Conservation (phyloP, 805 yeast species). For the Candida tallmaniae region DNA sequence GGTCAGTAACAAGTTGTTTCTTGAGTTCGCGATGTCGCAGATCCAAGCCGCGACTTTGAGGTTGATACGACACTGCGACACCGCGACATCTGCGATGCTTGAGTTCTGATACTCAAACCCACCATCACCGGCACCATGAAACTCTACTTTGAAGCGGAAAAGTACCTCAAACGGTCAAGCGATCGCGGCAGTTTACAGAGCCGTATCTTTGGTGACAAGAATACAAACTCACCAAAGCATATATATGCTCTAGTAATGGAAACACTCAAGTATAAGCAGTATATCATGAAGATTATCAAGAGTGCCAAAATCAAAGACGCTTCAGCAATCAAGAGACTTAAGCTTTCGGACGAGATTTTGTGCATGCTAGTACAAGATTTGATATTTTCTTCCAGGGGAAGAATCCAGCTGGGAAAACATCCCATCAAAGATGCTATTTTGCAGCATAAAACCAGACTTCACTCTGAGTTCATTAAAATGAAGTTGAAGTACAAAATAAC, state of each 20-base stretch:
- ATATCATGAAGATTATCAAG: slow-evolving; percentile 57
- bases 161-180: slow-evolving; percentile 19
- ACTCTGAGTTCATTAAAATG: slow-evolving; percentile 75
- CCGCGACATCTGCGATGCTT: no score
- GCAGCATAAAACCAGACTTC: slow-evolving; percentile 72
- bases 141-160: slow-evolving; percentile 41
- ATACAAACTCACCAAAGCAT: slow-evolving; percentile 66
- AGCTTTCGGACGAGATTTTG: slow-evolving; percentile 50
- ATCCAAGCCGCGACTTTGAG: no score
- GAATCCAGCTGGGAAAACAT: slow-evolving; percentile 87
- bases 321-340: slow-evolving; percentile 40
- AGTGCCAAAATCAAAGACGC: slow-evolving; percentile 58
- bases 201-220: slow-evolving; percentile 33
- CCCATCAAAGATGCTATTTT: slow-evolving; percentile 79
- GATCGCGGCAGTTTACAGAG: slow-evolving; percentile 31
- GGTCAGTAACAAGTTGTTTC: no score
- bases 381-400: slow-evolving; percentile 65
- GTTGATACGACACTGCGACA: no score
- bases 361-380: slow-evolving; percentile 76
- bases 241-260: slow-evolving; percentile 79
- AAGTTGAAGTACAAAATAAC: slow-evolving; percentile 68
- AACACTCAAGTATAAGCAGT: slow-evolving; percentile 66
- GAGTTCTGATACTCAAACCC: no score
- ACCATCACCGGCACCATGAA: no score
- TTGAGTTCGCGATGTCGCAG: no score